Percentiles rank a stretch among this genome's conserved stretches.
These are phyloP conservation scores for Proliferodiscus dingleyae DNA, from an alignment of 2,329 filamentous ascomycete genomes.

Conservation along the genomic window DNA sequence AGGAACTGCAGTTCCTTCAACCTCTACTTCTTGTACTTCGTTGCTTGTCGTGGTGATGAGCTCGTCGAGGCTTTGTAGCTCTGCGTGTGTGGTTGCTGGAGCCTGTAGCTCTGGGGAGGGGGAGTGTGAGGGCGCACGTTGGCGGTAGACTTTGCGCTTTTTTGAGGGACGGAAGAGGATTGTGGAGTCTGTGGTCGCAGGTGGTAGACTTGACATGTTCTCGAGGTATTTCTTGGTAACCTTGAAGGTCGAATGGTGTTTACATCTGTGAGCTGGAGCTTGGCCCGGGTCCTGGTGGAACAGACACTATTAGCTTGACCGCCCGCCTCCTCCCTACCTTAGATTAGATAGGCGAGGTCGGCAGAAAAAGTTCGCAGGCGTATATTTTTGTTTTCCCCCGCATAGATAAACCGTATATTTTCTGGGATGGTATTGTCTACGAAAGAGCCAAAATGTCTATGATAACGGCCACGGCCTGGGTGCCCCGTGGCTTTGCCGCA, in stretches of 20 bases:
- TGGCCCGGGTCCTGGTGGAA: too few species aligned
- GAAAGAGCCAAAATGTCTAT: constrained; percentile 36
- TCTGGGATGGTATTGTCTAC: not conserved
- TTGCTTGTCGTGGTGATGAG: constrained; percentile 21
- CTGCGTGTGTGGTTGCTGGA: constrained; percentile 10
- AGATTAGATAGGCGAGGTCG: constrained; percentile 7
- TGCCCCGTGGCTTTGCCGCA: constrained; percentile 53
- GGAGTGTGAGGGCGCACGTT: constrained; percentile 35
- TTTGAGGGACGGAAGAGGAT: constrained; percentile 49
- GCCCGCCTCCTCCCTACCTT: not conserved
- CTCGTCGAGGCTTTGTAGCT: constrained; percentile 27
- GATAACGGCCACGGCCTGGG: constrained; percentile 56
- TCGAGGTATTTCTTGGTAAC: too few species aligned
- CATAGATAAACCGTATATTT: not conserved
- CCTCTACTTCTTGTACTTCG: constrained; percentile 10
- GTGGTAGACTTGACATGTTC: constrained; percentile 8
- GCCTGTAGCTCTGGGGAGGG: constrained; percentile 7
- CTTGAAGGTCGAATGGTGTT: too few species aligned
- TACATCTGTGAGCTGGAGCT: too few species aligned
- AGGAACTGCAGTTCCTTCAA: constrained; percentile 36
- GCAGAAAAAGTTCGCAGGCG: constrained; percentile 5
- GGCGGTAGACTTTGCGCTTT: constrained; percentile 56
- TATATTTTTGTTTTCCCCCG: not conserved
- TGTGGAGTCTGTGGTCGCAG: constrained; percentile 7
- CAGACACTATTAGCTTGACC: not conserved